Evolutionary conservation across 2,329 filamentous ascomycete genomes (phyloP), one percentile per base, ranked within the genome.

Genomic region (Truncatella angustata): DNA sequence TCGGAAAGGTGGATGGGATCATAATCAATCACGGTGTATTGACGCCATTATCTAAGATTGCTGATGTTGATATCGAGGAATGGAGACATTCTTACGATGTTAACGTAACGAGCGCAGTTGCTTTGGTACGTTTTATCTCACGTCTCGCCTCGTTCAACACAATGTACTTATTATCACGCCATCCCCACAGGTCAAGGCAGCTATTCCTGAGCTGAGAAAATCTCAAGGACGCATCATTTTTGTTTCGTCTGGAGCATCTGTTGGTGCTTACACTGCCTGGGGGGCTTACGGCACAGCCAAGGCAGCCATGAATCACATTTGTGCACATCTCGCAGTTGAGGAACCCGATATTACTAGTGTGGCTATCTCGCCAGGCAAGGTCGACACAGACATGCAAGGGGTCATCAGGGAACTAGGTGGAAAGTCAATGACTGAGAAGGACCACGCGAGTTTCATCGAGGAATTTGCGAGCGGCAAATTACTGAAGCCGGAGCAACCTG

Each of bases 301-400:
- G 71, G 90, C 91, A 0, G 90, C 88, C 1, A 66, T 94, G 62
- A 95, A 95, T 67, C 90, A 93, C 60, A 72, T 96, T 4, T 85
- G 86, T 1, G 71, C 79, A 37, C 90, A 92, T 32, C 70, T 97
- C 32, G 82, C 83, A 0, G 77, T 79, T 1, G 92, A 97, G 65
- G 92, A 96, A 68, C 84, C 87, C 1, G 77, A 85, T 12, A 84
- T 96, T 40, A 88, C 82, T 0, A 85, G 83, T 11, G 72, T 96
- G 0, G 78, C 89, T 0, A 74, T 97, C 30, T 78, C 86, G 4
- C 92, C 92, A 0, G 92, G 92, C 2, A 84, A 89, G 42, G 87
- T 95, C 6, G 88, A 96, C 64, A 97, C 92, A 0, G 87, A 87
- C 48, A 97, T 97, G 92, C 92, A 96, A 68, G 79, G 79, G n/a